Evolutionary conservation across 352 stramenopile species (phyloP), one percentile per base, ranked within the genome.

Genomic region (Globisporangium takayamanum): DNA sequence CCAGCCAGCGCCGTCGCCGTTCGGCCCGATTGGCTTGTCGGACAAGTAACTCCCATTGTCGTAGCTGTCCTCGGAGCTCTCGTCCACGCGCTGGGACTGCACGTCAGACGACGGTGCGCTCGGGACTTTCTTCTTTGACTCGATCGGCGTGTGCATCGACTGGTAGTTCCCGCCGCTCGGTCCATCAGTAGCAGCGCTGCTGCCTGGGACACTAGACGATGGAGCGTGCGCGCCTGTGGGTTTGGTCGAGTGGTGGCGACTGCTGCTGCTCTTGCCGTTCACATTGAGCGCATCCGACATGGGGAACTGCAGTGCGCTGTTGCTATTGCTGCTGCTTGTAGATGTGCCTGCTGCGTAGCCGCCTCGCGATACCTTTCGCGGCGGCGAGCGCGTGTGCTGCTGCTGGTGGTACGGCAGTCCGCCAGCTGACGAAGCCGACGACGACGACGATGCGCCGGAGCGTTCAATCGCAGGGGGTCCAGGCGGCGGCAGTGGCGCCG

Each of bases 41-140:
- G 76, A 88, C 33, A 73, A 63, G 66, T 85, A 83, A 66, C 75
- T 89, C 28, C 75, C 71, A 30, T 83, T 81, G 64, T 92, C 81
- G 52, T 84, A 84, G 56, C 75, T 88, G 68, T 81, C 81, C 42
- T 92, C 81, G 20, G 81, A 92, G 62, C 74, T 87, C 45, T 92
- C 81, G 63, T 85, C 81, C 50, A 68, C 72, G 42, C 87, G 74
- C 41, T 62, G 46, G 10, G 59, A 64, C 18, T 49, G 62, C n/a
- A 53, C 42, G 36, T 57, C 59, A 8, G 39, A 45, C 26, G 63
- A 53, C 5, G 62, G 55, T 16, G 47, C 25, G 22, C 39, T 50
- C 11, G 51, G 49, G n/a, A 41, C 39, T 44, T 62, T 68, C 41
- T 80, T 81, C 49, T 68, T 76, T 26, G 69, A 53, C 59, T 87